These are phyloP conservation scores for Pseudozyma tsukubaensis DNA, from an alignment of 1,284 basidiomycete genomes.

Conservation along the genomic window DNA sequence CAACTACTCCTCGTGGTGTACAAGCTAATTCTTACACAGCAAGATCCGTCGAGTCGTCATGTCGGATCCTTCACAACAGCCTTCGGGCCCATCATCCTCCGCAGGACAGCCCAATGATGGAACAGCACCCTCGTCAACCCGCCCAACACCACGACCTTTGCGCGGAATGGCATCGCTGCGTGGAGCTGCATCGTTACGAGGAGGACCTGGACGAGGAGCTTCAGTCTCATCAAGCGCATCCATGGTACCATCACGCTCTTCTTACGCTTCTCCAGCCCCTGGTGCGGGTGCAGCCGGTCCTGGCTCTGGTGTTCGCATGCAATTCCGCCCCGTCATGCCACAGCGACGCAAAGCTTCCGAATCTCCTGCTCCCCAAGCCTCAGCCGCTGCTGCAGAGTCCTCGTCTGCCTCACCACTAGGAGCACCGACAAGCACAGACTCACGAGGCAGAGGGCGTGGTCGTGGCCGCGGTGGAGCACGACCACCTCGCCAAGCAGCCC, in stretches of 20 bases:
- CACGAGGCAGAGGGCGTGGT: conserved; percentile 36
- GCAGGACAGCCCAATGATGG: conserved; percentile 12
- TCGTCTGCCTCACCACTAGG: conserved; percentile 23
- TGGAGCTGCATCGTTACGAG: conserved; percentile 36
- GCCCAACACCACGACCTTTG: conserved; percentile 13
- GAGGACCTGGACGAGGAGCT: conserved; percentile 17
- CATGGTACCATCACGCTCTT: conserved; percentile 44
- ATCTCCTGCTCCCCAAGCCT: conserved; percentile 34
- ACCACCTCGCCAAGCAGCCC: conserved; percentile 70
- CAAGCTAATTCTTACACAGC: too few species aligned
- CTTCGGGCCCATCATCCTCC: conserved; percentile 19
- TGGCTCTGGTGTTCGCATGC: conserved; percentile 42
- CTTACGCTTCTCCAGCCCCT: conserved; percentile 40
- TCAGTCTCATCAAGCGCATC: conserved; percentile 24
- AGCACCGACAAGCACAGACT: conserved; percentile 23
- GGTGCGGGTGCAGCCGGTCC: conserved; percentile 18
- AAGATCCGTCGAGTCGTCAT: not conserved
- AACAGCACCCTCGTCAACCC: not conserved
- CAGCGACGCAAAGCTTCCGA: conserved; percentile 55
- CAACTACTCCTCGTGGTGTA: too few species aligned
- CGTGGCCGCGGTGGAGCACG: conserved; percentile 50
- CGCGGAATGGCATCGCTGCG: conserved; percentile 38
- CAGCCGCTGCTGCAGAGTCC: conserved; percentile 9
- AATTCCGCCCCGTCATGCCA: conserved; percentile 62
- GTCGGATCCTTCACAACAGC: conserved; percentile 32